Conservation (phyloP, 257 asterid species). For the Ajuga chamaepitys region DNA sequence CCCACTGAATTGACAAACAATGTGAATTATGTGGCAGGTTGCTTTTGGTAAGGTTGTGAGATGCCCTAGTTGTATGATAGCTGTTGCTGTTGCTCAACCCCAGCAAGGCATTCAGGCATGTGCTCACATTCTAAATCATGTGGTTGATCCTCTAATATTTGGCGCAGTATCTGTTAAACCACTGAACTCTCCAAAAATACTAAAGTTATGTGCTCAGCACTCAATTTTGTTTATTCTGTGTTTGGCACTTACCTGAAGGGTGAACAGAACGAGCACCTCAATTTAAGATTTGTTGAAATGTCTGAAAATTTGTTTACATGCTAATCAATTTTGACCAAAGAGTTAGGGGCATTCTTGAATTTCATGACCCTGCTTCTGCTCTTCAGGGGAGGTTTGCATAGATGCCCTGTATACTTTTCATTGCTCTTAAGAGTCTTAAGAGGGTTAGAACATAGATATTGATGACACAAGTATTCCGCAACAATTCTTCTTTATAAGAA, state of each 20-base stretch:
- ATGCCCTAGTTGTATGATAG: slow-evolving; percentile 85
- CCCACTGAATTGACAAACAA: neutral
- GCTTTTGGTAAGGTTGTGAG: slow-evolving; percentile 89
- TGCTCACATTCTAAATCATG: slow-evolving; percentile 5
- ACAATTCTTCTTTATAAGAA: neutral
- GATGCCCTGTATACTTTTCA: neutral
- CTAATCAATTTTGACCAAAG: neutral
- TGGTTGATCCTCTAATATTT: neutral
- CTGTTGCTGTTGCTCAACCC: slow-evolving; percentile 87
- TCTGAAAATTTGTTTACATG: neutral
- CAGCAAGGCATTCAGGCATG: slow-evolving; percentile 95
- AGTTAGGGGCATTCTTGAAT: neutral
- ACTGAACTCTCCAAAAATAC: neutral
- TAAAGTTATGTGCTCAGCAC: neutral
- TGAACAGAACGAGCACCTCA: neutral
- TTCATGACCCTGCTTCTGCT: neutral
- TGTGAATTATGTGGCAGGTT: slow-evolving; percentile 41
- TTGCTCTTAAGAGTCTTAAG: neutral
- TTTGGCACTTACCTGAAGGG: neutral
- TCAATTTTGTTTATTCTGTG: neutral
- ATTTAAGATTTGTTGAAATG: neutral
- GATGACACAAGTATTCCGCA: neutral
- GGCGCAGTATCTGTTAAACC: neutral
- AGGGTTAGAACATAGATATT: neutral
- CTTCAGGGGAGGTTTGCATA: neutral